Evolutionary conservation across 306 rosid genomes (phyloP), one percentile per base, ranked within the genome.

Genomic region (Trifolium subterraneum): DNA sequence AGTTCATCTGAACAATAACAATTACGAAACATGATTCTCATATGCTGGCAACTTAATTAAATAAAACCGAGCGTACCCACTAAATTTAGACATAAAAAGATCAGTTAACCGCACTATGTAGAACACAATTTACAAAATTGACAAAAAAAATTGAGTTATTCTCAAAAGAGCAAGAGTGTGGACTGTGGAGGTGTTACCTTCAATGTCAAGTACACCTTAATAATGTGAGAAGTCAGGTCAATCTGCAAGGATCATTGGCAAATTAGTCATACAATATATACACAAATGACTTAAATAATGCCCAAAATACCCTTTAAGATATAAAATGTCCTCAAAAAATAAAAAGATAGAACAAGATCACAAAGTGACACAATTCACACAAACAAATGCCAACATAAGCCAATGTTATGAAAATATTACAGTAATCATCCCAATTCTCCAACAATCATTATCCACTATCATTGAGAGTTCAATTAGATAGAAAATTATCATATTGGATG

Each of bases 201-300:
- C 72, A 94, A 77, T 68, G 99, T 92, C 86, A 94, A 79, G 86
- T 84, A 91, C 81, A 88, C 95, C 87, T 85, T 94, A 51, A 86
- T 66, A 48, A 94, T 91, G 67, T 94, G 99, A 69, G 99, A 88
- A 73, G 82, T 73, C 86, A 92, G 78, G 80, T 94, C 99, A 83
- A 94, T 90, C 99, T 94, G 97, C 87, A 87, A 48, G 23, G 65
- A 70, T 44, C 23, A 51, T 47, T 67, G 67, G 68, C 70, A 81
- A n/a, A 78, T 79, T 56, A 78, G 81, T 74, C 74, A 61, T 20
- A 42, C 63, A 36, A 69, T 18, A 72, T 50, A 61, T 63, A 70
- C 70, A 80, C 59, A 12, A 19, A 62, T 6, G 0, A 71, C n/a
- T 67, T 44, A 16, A 70, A 52, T 23, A 33, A 18, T 23, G 38